A percentile compares a stretch with the other conserved stretches of the same genome.
Conservation (phyloP, 345 rosid species). For the Clausena lansium region DNA sequence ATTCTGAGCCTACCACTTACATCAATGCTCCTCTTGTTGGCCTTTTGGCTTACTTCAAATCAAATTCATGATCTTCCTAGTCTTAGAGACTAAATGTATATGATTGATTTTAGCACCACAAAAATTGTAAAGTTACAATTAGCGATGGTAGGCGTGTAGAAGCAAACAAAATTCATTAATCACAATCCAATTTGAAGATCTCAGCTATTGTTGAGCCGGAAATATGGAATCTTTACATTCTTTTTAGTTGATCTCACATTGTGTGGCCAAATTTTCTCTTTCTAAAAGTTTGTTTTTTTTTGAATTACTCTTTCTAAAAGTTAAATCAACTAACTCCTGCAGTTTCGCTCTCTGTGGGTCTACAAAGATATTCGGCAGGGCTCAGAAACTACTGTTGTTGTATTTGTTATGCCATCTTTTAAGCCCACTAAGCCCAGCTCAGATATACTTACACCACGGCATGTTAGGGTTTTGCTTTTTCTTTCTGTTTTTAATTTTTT, state of each 20-base stretch:
- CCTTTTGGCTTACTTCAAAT: conserved; percentile 52
- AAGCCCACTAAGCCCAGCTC: too few relatives aligned
- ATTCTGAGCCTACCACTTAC: conserved; percentile 63
- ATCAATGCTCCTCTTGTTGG: conserved; percentile 67
- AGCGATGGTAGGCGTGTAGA: neutral
- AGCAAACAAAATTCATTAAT: neutral
- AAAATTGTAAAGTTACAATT: neutral
- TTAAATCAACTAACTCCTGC: conserved; percentile 8
- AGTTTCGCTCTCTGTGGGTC: too few relatives aligned
- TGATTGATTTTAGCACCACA: neutral
- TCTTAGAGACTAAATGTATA: neutral
- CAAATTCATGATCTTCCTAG: conserved; percentile 9
- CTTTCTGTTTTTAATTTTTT: too few relatives aligned
- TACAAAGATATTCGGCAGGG: too few relatives aligned
- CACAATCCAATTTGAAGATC: neutral
- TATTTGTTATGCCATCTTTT: too few relatives aligned
- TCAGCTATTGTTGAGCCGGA: neutral
- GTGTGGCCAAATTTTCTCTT: neutral
- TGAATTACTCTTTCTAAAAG: neutral
- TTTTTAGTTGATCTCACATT: neutral
- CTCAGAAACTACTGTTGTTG: too few relatives aligned
- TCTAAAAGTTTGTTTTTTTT: too few relatives aligned
- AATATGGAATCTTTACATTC: neutral
- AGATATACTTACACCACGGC: too few relatives aligned
- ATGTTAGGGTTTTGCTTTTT: too few relatives aligned